Base-by-base conservation (phyloP, 805 yeast species). In the Ogataea minuta region DNA sequence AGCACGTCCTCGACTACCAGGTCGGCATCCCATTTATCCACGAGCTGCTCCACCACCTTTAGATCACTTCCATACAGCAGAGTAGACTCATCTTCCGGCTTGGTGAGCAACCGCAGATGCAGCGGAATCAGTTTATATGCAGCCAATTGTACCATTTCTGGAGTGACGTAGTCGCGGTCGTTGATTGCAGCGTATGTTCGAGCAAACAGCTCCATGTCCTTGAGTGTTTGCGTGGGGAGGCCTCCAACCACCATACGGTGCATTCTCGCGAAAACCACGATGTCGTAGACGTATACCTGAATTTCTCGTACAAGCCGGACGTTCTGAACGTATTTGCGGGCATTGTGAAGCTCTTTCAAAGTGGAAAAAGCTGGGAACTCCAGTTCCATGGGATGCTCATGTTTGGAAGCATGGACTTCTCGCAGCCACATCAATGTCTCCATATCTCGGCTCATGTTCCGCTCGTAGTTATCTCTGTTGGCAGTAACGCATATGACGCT, bases 171-270 rank as follows among this genome's bases (percentile, higher is more conserved):
- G 13, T 46, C 44, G 9, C 63, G 50, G 4, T 56, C 63, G 28
- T 68, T 67, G 6, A 75, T 41, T 4, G 67, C 68, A 19, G 80
- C 68, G 25, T 76, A 52, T 8, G 69, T 52, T 14, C 65, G 59
- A 2, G 68, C 61, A 37, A 68, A 54, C 8, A 50, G 39, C 19
- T 67, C 71, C 25, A 77, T 56, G 34, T 77, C 79, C 2, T 53
- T 42, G 9, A 70, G 54, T 2, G 72, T 60, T 35, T 59, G 54
- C 0, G 82, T 76, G 1, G 80, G 70, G 0, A 79, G 52, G 0
- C 86, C 86, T 1, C 70, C 65, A 15, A 52, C 44, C 2, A 77
- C 77, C 54, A 77, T 69, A 28, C 86, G 53, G 49, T 80, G 82
- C 37, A 70, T 68, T 30, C 87, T 60, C 2, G 74, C 49, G 49